Evolutionary conservation across 2,329 filamentous ascomycete genomes (phyloP), one percentile per base, ranked within the genome.

Genomic region (Pseudocercospora vitis): DNA sequence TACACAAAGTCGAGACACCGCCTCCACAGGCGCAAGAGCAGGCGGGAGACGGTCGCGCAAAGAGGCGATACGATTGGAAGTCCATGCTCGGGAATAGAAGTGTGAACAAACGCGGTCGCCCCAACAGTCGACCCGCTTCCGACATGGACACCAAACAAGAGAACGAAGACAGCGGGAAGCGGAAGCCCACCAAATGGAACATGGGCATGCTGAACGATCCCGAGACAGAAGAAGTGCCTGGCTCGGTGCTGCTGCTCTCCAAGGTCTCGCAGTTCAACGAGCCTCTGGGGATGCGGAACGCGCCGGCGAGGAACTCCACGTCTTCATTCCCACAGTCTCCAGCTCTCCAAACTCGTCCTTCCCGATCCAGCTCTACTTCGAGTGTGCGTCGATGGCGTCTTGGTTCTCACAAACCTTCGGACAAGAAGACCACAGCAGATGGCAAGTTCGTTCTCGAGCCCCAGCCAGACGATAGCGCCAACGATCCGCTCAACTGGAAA

Each of bases 401-500:
- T 7, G 24, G 44, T 2, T n/a, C n/a, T n/a, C 42, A 14, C 19
- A 14, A 19, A 7, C 32, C 46, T 1, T 58, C 62, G 9, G 76
- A 75, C 40, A 83, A 84, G 73, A 96, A 96, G 76, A 86, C 79
- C 60, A 96, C 91, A 1, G 73, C 80, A 29, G 87, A 96, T 68
- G 91, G 91, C 12, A 81, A 83, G 57, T 90, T 96, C 64, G 90
- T 97, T 51, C 76, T 97, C 11, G 87, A 95, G 0, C 92, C 92
- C 0, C 92, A 97, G 68, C 92, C 92, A 0, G 91, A 96, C 55
- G 91, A 96, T 48, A 91, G 89, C 0, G 77, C 80, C 48, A 96
- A 97, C 61, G 92, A 97, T 65, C 92, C 92, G 1, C 75, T 97
- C 52, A 97, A 97, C 69, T 97, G 92, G 92, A 85, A 88, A 0